Conservation (phyloP, 2,329 filamentous ascomycete genomes). For the Pseudocercospora ulei region DNA sequence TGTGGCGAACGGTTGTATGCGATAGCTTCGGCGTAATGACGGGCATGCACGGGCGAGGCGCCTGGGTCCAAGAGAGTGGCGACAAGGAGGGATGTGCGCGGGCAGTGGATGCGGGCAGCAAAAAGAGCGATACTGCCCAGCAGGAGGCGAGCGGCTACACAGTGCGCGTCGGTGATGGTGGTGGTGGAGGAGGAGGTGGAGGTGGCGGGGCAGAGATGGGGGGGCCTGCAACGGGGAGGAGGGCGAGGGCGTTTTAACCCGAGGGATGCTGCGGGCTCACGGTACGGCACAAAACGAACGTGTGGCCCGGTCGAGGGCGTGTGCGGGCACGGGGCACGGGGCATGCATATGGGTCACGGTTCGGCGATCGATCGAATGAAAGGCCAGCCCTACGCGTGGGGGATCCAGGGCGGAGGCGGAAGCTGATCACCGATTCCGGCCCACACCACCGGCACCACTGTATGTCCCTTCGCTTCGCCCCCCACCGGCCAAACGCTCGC, state of each 20-base stretch:
- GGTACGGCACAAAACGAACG: constrained; percentile 19
- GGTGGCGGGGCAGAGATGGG: constrained; percentile 28
- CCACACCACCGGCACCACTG: too few relatives aligned
- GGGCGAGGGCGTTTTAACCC: constrained; percentile 29
- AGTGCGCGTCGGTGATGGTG: constrained; percentile 25
- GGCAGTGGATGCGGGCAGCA: constrained; percentile 28
- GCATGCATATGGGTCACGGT: too few relatives aligned
- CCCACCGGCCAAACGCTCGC: too few relatives aligned
- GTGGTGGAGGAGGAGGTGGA: constrained; percentile 5
- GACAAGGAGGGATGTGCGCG: constrained; percentile 19
- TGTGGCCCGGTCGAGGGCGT: constrained; percentile 18
- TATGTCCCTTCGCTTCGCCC: too few relatives aligned
- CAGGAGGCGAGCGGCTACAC: constrained; percentile 29
- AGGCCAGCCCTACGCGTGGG: constrained; percentile 13
- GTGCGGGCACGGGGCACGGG: constrained; percentile 15
- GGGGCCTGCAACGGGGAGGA: constrained; percentile 20
- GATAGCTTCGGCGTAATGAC: constrained; percentile 8
- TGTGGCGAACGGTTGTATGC: constrained; percentile 5
- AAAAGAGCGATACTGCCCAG: constrained; percentile 34
- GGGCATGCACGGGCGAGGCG: constrained; percentile 8
- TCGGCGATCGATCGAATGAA: constrained; percentile 14
- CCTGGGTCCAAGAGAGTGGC: constrained; percentile 23
- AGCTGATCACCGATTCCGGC: constrained; percentile 1
- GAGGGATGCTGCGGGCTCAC: constrained; percentile 10
- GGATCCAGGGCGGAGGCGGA: constrained; percentile 13